Percentiles rank a stretch among this genome's conserved stretches.
phyloP scores from a whole-genome alignment of 495 filamentous ascomycete genomes.

The Filosporella fistucella region DNA sequence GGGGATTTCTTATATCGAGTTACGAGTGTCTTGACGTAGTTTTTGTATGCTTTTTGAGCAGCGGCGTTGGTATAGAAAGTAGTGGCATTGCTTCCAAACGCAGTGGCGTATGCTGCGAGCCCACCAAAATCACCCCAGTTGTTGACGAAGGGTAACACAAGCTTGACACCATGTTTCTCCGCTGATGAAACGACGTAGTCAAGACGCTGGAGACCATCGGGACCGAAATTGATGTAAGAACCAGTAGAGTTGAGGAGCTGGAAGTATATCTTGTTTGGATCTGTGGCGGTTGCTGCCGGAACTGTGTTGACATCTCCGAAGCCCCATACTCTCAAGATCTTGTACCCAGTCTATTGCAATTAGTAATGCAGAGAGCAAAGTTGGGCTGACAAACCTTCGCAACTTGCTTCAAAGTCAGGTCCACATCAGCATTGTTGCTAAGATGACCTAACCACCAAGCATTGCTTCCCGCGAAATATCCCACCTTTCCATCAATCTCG shows the following conservation, averaged over 20 bases:
- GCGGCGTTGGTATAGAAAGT: constrained; percentile 28
- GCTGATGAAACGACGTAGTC: constrained; percentile 51
- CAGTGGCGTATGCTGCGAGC: constrained; percentile 53
- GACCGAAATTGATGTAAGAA: constrained; percentile 36
- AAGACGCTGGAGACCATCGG: constrained; percentile 57
- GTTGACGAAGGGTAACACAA: constrained; percentile 55
- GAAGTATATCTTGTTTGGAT: constrained; percentile 26
- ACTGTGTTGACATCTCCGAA: constrained; percentile 46
- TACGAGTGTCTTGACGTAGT: constrained; percentile 52
- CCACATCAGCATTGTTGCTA: constrained; percentile 43
- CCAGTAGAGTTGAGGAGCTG: constrained; percentile 29
- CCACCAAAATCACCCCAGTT: constrained; percentile 63
- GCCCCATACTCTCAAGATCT: constrained; percentile 52
- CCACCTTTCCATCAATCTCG: constrained; percentile 43
- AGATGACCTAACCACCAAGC: constrained; percentile 53
- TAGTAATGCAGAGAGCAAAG: constrained; percentile 1
- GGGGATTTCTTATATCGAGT: constrained; percentile 44
- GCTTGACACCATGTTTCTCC: constrained; percentile 46
- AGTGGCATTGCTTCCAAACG: constrained; percentile 24
- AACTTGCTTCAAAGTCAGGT: constrained; percentile 36
- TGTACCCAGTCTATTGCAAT: constrained; percentile 32
- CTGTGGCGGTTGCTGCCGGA: constrained; percentile 26
- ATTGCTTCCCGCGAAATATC: constrained; percentile 40
- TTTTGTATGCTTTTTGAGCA: constrained; percentile 46
- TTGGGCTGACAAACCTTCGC: constrained; percentile 15